Evolutionary conservation across 371 early-diverging fungal species (phyloP), one percentile per base, ranked within the genome.

Genomic region (Lichtheimia corymbifera): DNA sequence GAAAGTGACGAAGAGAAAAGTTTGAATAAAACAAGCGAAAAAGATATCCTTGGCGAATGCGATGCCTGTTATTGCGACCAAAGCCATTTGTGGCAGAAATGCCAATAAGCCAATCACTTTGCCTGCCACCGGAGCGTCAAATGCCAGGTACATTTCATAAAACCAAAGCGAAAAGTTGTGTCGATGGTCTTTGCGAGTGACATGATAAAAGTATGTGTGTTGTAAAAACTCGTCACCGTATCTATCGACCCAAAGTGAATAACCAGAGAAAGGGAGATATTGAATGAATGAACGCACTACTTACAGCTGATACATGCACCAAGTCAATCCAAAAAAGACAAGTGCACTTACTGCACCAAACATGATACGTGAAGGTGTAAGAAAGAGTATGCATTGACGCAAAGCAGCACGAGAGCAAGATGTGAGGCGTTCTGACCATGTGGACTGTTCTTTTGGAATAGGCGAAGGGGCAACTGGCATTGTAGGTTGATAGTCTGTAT

Each of bases 161-260:
- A 96, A 98, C 88, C 97, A 98, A 53, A 93, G 71, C 2, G 97
- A 95, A 70, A 97, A 98, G 82, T 99, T 99, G 82, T 99, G 99
- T 3, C 99, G 91, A 70, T 97, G 99, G 72, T 99, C 99, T 68
- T 92, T 91, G 64, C 99, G 91, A 1, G 89, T 90, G 45, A 97
- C 66, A 75, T 99, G 99, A 66, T 98, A 99, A 35, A 97, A 66
- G 65, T 93, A 97, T 0, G 97, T 92, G 62, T 97, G 91, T 27
- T 95, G 76, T 44, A 99, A 54, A 70, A 97, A 97, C 52, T 91
- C 92, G 52, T 82, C 59, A 18, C 94, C 96, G 62, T 95, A 96
- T 6, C 90, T 90, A 62, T 25, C 6, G 17, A 13, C 20, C 7
- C n/a, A 55, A 54, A 35, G 9, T 35, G 35, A 35, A 35, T 35